Percentiles rank a stretch among this genome's conserved stretches.
phyloP scores from a whole-genome alignment of 1,284 basidiomycete genomes.

The Cryptococcus sp. region DNA sequence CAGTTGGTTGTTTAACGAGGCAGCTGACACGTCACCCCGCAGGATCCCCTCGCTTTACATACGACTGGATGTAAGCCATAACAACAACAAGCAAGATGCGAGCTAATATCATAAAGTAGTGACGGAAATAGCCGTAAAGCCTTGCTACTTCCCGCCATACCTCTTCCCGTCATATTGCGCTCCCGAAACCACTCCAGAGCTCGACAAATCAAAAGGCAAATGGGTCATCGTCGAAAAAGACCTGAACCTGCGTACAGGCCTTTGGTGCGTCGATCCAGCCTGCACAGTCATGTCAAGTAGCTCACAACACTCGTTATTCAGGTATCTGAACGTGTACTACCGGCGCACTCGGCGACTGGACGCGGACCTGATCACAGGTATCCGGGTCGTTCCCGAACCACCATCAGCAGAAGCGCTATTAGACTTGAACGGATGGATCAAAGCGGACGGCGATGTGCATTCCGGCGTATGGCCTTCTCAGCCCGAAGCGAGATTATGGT shows the following conservation, averaged over 20 bases:
- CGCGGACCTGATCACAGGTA: conserved; percentile 43
- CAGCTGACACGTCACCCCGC: conserved; percentile 2
- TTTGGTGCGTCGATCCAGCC: conserved; percentile 54
- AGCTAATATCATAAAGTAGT: conserved; percentile 45
- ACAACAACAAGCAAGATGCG: not conserved
- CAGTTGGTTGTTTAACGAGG: too few species aligned
- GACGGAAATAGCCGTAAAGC: conserved; percentile 72
- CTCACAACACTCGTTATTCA: conserved; percentile 11
- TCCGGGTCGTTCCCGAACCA: conserved; percentile 39
- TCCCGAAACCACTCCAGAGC: conserved; percentile 67
- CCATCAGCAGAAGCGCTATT: conserved; percentile 27
- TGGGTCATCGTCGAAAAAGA: conserved; percentile 84
- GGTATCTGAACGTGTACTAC: conserved; percentile 71
- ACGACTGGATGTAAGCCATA: conserved; percentile 66
- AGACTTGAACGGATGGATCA: conserved; percentile 40
- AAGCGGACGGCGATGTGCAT: conserved; percentile 44
- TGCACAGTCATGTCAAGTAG: not conserved
- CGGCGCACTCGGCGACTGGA: conserved; percentile 70
- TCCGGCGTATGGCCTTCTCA: conserved; percentile 54
- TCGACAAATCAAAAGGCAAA: conserved; percentile 76
- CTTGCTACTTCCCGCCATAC: conserved; percentile 68
- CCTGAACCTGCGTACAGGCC: conserved; percentile 67
- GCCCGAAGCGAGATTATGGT: conserved; percentile 69
- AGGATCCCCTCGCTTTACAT: conserved; percentile 71
- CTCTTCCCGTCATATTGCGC: conserved; percentile 64